These are phyloP conservation scores for Tricholoma matsutake DNA, from an alignment of 768 basidiomycete species.

Conservation along the genomic window DNA sequence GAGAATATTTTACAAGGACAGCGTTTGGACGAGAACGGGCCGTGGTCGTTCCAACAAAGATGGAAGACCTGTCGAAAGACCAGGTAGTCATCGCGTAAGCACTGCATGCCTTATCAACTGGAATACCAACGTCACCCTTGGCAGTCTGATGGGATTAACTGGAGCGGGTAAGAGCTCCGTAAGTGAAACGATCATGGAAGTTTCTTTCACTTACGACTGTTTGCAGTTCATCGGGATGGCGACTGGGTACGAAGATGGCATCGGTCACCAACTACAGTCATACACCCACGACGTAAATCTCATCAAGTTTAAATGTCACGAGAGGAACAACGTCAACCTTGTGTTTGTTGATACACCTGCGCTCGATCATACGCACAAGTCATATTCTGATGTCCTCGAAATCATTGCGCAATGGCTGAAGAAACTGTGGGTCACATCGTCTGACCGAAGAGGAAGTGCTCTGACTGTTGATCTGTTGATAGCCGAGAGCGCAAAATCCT, in stretches of 20 bases:
- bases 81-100: not conserved
- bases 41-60: not conserved
- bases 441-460: not conserved
- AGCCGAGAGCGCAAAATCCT: not conserved
- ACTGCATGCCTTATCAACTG: not conserved
- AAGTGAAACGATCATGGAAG: not conserved
- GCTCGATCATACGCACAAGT: not conserved
- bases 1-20: not conserved
- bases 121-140: not conserved
- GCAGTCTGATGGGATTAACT: slow-evolving; percentile 1
- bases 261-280: slow-evolving; percentile 1
- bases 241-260: not conserved
- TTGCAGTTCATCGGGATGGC: slow-evolving; percentile 1
- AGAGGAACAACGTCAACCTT: not conserved
- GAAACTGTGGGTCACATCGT: not conserved
- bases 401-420: not conserved
- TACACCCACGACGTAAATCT: not conserved
- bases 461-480: not conserved
- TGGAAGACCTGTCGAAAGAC: not conserved
- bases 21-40: not conserved
- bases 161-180: slow-evolving; percentile 3
- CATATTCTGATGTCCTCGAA: not conserved
- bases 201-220: not conserved
- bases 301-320: slow-evolving; percentile 1
- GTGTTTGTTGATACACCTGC: slow-evolving; percentile 1